phyloP scores from a whole-genome alignment of 163 green algal genomes.

The Scenedesmus sp. region DNA sequence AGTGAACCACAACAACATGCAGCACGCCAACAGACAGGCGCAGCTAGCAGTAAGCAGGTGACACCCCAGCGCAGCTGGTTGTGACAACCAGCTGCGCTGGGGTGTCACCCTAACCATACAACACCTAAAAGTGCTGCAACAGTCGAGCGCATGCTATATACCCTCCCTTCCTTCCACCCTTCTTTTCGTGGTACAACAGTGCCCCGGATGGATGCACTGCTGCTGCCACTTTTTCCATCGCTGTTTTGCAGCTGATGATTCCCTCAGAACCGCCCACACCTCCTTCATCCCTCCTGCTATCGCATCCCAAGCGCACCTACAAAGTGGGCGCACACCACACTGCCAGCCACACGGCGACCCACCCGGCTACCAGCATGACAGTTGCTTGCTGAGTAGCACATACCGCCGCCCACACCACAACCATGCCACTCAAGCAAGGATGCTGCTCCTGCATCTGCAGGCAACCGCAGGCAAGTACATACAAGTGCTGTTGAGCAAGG shows the following conservation, averaged over 20 bases:
- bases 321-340: not conserved
- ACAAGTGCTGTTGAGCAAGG: no score
- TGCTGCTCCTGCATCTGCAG: not conserved
- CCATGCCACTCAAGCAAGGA: not conserved
- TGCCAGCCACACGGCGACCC: not conserved
- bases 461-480: no score
- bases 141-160: not conserved
- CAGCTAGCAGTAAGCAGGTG: not conserved
- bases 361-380: not conserved
- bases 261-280: no score
- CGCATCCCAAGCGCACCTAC: no score
- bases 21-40: not conserved
- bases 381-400: not conserved
- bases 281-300: no score
- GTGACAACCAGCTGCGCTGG: no score
- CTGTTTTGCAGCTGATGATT: not conserved
- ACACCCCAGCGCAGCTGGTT: not conserved
- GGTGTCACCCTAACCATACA: not conserved
- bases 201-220: not conserved
- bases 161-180: not conserved
- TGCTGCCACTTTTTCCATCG: not conserved
- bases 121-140: no score
- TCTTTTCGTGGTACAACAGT: not conserved
- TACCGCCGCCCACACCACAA: not conserved
- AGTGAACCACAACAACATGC: not conserved